phyloP scores from a whole-genome alignment of 768 basidiomycete species.

The Russula griseocarnosa region DNA sequence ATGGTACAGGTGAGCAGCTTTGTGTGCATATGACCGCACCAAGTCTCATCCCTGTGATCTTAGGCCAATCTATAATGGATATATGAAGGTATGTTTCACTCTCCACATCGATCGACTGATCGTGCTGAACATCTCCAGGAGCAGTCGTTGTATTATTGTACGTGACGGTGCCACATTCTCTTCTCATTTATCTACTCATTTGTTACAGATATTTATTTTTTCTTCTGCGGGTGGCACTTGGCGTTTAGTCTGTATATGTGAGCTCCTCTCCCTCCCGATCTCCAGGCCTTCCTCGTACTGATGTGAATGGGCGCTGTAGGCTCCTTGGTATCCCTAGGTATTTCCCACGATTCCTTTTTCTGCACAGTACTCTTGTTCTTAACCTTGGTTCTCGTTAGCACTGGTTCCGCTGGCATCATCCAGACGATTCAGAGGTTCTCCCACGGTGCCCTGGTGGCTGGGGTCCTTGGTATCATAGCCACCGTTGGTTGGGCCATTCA shows the following conservation, averaged over 20 bases:
- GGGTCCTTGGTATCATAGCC: constrained; percentile 72
- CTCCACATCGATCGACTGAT: constrained; percentile 6
- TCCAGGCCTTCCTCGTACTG: constrained; percentile 19
- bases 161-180: constrained; percentile 34
- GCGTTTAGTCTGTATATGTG: constrained; percentile 90
- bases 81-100: constrained; percentile 72
- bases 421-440: constrained; percentile 83
- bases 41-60: constrained; percentile 19
- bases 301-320: constrained; percentile 45
- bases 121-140: constrained; percentile 50
- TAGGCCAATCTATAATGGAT: constrained; percentile 95
- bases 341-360: constrained; percentile 21
- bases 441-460: constrained; percentile 69
- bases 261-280: constrained; percentile 31
- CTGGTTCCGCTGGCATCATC: constrained; percentile 93
- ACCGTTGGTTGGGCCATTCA: constrained; percentile 87
- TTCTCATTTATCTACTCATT: constrained; percentile 22
- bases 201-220: constrained; percentile 85
- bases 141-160: constrained; percentile 92
- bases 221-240: constrained; percentile 94
- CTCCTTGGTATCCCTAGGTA: constrained; percentile 90
- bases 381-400: constrained; percentile 43
- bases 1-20: constrained; percentile 79
- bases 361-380: not conserved
- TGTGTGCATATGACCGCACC: constrained; percentile 18